Conservation (phyloP, 176 grass and related monocot genomes). For the Olyra latifolia region DNA sequence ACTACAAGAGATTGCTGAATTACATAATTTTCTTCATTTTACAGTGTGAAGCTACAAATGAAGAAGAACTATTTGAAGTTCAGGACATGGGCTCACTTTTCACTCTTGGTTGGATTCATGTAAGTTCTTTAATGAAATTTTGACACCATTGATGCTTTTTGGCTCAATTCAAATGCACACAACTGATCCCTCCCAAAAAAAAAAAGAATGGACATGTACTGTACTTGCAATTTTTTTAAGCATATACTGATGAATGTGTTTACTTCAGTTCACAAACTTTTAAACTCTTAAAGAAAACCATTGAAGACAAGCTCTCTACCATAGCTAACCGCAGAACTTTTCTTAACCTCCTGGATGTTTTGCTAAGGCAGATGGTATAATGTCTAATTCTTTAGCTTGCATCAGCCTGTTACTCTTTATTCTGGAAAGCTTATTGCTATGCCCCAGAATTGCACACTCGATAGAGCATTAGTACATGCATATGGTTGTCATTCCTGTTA, state of each 20-base stretch:
- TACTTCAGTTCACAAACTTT: not conserved
- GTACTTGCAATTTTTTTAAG: not conserved
- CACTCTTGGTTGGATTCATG: constrained; percentile 99
- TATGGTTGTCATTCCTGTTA: not conserved
- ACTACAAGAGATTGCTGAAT: constrained; percentile 20
- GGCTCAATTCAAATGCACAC: constrained; percentile 32
- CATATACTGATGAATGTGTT: not conserved
- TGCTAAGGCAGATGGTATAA: constrained; percentile 14
- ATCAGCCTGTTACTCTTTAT: not conserved
- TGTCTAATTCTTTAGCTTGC: constrained; percentile 22
- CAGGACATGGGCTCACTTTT: constrained; percentile 93
- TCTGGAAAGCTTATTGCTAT: not conserved
- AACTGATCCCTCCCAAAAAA: not conserved
- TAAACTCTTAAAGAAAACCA: not conserved
- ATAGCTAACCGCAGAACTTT: constrained; percentile 16
- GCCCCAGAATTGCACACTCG: too few species aligned
- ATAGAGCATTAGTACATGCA: not conserved
- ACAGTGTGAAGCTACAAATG: constrained; percentile 97
- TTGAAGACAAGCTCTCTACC: constrained; percentile 8
- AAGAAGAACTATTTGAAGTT: constrained; percentile 99
- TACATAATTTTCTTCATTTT: constrained; percentile 25
- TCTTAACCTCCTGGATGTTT: not conserved
- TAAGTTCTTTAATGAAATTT: constrained; percentile 60
- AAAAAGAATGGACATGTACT: not conserved
- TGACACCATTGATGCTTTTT: not conserved